A percentile compares a stretch with the other conserved stretches of the same genome.
Conservation (phyloP, 2,329 filamentous ascomycete genomes). For the Neurospora crassa region DNA sequence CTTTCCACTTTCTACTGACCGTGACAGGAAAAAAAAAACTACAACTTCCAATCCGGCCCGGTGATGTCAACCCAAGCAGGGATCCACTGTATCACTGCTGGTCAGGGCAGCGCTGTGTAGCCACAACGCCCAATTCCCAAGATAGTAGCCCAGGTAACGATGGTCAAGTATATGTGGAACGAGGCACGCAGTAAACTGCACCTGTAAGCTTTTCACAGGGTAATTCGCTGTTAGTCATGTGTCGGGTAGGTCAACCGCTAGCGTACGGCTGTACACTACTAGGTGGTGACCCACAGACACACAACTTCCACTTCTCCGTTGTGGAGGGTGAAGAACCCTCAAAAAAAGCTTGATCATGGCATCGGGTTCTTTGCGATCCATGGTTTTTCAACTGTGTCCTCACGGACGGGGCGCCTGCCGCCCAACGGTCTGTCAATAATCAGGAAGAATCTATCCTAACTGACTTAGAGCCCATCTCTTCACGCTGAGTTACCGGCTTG, state of each 20-base stretch:
- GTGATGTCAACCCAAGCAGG: not conserved
- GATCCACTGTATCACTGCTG: not conserved
- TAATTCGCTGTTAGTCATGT: not conserved
- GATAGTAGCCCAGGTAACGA: not conserved
- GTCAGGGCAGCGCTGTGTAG: not conserved
- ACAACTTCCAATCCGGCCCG: not conserved
- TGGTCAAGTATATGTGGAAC: not conserved
- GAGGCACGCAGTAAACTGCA: not conserved
- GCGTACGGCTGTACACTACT: not conserved
- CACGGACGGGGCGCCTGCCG: not conserved
- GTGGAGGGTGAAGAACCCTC: not conserved
- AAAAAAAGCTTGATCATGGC: not conserved
- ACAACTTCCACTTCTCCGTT: not conserved
- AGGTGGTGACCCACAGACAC: not conserved
- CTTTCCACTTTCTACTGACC: not conserved
- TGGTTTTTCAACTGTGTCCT: not conserved
- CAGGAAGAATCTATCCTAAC: not conserved
- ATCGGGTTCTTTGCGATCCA: not conserved
- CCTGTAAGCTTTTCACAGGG: not conserved
- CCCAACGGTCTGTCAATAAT: not conserved
- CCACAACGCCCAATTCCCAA: not conserved
- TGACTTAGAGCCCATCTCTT: not conserved
- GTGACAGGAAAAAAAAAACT: not conserved
- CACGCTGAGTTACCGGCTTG: not conserved
- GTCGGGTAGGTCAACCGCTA: not conserved